Evolutionary conservation across 768 basidiomycete species (phyloP).

Genomic region (Leucosporidium yakuticum): DNA sequence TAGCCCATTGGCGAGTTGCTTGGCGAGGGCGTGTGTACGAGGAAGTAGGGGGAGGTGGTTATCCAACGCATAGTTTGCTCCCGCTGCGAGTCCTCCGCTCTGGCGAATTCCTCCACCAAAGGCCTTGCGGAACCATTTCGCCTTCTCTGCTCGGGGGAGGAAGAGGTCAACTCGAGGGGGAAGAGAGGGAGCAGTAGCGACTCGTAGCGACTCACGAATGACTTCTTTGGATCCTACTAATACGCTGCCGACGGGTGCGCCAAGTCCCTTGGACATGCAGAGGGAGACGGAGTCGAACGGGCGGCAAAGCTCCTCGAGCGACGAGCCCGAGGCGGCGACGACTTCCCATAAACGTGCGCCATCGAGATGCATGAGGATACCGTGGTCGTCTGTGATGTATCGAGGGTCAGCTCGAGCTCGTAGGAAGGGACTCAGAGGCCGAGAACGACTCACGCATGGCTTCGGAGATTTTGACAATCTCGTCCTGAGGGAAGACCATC

Average conservation of each 20-base stretch:
- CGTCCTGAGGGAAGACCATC: slow-evolving; percentile 77
- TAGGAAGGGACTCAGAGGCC: too few relatives aligned
- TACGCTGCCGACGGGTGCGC: slow-evolving; percentile 59
- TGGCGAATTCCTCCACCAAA: slow-evolving; percentile 93
- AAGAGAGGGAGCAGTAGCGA: too few relatives aligned
- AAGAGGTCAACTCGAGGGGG: too few relatives aligned
- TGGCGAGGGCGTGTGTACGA: slow-evolving; percentile 67
- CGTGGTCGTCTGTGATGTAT: slow-evolving; percentile 40
- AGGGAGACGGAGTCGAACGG: slow-evolving; percentile 89
- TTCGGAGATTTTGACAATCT: slow-evolving; percentile 72
- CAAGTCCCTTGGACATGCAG: slow-evolving; percentile 94
- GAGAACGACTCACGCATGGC: slow-evolving; percentile 52
- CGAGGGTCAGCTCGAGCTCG: too few relatives aligned
- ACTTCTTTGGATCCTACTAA: slow-evolving; percentile 76
- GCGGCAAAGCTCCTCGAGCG: slow-evolving; percentile 63
- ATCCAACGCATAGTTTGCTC: slow-evolving; percentile 79
- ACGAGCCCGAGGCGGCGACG: slow-evolving; percentile 54
- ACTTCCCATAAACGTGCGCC: slow-evolving; percentile 95
- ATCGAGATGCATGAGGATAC: slow-evolving; percentile 73
- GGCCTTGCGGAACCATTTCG: slow-evolving; percentile 73
- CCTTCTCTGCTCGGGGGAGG: slow-evolving; percentile 2
- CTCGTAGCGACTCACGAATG: slow-evolving; percentile 52
- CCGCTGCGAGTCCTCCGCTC: slow-evolving; percentile 75
- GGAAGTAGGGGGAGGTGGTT: slow-evolving; percentile 72
- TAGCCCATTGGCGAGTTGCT: slow-evolving; percentile 62